A percentile compares a stretch with the other conserved stretches of the same genome.
Conservation (phyloP, 1,284 basidiomycete species). For the Austroboletus olivaceoglutinosus region DNA sequence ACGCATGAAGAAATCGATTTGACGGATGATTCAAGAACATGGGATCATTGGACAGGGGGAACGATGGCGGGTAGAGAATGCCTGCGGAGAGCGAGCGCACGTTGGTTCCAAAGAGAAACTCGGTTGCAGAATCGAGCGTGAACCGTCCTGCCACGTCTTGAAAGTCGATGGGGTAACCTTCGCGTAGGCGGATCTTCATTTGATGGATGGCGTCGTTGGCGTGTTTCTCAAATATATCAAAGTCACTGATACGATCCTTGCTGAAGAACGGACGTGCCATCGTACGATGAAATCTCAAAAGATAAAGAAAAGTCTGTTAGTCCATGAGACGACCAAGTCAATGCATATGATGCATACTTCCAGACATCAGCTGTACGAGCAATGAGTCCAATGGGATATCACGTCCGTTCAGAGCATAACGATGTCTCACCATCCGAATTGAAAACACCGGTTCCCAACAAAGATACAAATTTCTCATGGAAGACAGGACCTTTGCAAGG, state of each 20-base stretch:
- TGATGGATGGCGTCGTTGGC: constrained; percentile 41
- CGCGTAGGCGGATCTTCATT: constrained; percentile 40
- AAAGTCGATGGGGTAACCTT: constrained; percentile 50
- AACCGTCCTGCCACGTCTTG: constrained; percentile 48
- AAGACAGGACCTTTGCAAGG: constrained; percentile 20
- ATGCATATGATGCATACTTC: constrained; percentile 39
- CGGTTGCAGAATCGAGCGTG: constrained; percentile 47
- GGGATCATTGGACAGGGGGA: constrained; percentile 18
- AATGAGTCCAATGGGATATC: background rate
- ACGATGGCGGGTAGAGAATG: constrained; percentile 36
- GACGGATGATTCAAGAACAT: constrained; percentile 15
- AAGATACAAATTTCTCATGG: constrained; percentile 27
- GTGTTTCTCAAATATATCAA: constrained; percentile 52
- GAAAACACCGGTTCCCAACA: constrained; percentile 59
- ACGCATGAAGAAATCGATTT: constrained; percentile 29
- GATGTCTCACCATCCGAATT: constrained; percentile 51
- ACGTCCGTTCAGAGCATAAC: background rate
- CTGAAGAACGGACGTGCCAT: constrained; percentile 60
- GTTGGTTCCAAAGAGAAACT: constrained; percentile 48
- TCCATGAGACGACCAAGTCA: background rate
- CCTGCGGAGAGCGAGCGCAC: constrained; percentile 38
- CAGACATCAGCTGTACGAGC: constrained; percentile 45
- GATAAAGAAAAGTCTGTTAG: background rate
- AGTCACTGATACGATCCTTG: constrained; percentile 52
- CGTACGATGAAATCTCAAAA: constrained; percentile 49